Evolutionary conservation across 352 stramenopile species (phyloP).

Genomic region (Phytophthora europaea): DNA sequence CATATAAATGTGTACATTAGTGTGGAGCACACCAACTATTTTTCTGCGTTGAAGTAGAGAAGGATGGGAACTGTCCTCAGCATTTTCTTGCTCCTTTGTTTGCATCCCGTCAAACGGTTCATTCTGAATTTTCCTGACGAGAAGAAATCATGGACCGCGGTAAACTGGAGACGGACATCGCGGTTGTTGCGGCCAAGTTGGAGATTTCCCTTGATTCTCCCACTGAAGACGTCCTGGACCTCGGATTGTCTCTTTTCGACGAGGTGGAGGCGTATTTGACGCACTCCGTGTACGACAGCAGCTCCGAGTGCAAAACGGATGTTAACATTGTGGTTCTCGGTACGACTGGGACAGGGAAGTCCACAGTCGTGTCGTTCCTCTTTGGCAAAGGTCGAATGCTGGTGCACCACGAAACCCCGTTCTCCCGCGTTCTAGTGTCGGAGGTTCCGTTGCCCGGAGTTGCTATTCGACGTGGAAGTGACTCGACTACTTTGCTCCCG

Average conservation of each 20-base stretch:
- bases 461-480: conserved; percentile 19
- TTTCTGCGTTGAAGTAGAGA: background rate
- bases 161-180: background rate
- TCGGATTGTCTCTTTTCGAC: conserved; percentile 10
- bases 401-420: conserved; percentile 21
- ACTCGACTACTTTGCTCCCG: conserved; percentile 19
- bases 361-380: conserved; percentile 33
- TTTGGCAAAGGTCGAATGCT: conserved; percentile 19
- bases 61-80: background rate
- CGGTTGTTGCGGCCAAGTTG: background rate
- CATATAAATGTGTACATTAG: background rate
- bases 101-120: background rate
- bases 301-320: background rate
- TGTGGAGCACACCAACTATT: background rate
- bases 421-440: conserved; percentile 16
- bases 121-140: background rate
- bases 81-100: background rate
- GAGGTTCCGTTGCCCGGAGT: conserved; percentile 6
- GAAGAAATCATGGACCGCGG: background rate
- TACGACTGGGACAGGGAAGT: conserved; percentile 28
- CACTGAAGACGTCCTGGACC: conserved; percentile 22
- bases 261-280: conserved; percentile 31
- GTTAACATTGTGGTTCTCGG: conserved; percentile 28
- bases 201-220: background rate
- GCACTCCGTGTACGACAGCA: background rate